Evolutionary conservation across 164 flowering plant genomes (phyloP).

Genomic region (Nymphaea colorata): DNA sequence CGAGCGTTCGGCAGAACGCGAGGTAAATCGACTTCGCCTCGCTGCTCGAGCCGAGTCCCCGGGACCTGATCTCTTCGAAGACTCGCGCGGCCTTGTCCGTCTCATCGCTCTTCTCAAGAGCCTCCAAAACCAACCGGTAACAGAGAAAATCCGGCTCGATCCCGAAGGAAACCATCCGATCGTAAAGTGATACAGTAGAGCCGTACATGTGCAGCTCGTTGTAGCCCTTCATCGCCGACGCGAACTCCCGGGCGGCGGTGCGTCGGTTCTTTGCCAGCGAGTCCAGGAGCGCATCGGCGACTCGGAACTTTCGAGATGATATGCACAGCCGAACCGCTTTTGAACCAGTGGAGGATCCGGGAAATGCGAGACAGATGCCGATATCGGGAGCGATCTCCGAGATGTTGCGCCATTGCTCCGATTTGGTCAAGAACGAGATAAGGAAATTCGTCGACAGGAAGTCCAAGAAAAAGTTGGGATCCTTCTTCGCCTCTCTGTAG

Average conservation of each 20-base stretch:
- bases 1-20: slow-evolving; percentile 43
- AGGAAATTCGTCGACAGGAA: slow-evolving; percentile 27
- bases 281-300: slow-evolving; percentile 28
- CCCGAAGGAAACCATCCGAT: slow-evolving; percentile 28
- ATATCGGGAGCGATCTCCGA: slow-evolving; percentile 31
- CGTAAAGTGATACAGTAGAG: slow-evolving; percentile 31
- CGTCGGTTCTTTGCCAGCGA: slow-evolving; percentile 19
- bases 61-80: slow-evolving; percentile 12
- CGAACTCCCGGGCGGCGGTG: slow-evolving; percentile 30
- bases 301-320: slow-evolving; percentile 47
- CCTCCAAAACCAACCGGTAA: slow-evolving; percentile 52
- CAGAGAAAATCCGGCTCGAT: slow-evolving; percentile 27
- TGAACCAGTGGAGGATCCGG: slow-evolving; percentile 36
- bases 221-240: slow-evolving; percentile 54
- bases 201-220: slow-evolving; percentile 71
- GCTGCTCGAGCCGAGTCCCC: background rate
- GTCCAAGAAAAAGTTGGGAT: slow-evolving; percentile 35
- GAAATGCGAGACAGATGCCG: slow-evolving; percentile 26
- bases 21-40: slow-evolving; percentile 18
- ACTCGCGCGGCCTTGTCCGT: slow-evolving; percentile 26
- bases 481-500: slow-evolving; percentile 43
- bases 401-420: slow-evolving; percentile 45
- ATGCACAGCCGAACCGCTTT: slow-evolving; percentile 41
- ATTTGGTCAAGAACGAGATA: slow-evolving; percentile 37
- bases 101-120: slow-evolving; percentile 31